Conservation (phyloP, 805 yeast species). For the Maudiozyma barnettii region DNA sequence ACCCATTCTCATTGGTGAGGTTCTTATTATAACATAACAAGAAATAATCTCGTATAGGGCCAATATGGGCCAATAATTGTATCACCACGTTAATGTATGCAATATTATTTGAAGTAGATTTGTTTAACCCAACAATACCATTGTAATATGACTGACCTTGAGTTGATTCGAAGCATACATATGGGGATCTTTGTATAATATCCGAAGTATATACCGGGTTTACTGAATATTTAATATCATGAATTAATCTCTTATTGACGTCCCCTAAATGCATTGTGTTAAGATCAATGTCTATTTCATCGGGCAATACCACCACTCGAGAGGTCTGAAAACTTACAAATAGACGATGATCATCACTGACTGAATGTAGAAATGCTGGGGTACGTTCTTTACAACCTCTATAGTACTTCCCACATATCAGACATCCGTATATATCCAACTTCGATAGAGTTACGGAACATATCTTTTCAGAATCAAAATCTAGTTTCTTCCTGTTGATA, state of each 20-base stretch:
- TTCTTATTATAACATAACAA: conserved; percentile 22
- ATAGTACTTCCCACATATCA: conserved; percentile 63
- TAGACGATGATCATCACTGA: conserved; percentile 56
- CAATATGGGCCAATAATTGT: conserved; percentile 46
- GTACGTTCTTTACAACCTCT: conserved; percentile 59
- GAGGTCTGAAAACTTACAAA: conserved; percentile 45
- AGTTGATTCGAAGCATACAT: conserved; percentile 34
- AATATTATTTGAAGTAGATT: conserved; percentile 33
- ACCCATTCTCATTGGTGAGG: conserved; percentile 1
- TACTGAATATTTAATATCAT: conserved; percentile 44
- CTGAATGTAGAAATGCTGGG: conserved; percentile 59
- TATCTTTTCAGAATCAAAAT: conserved; percentile 61
- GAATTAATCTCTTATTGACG: conserved; percentile 23
- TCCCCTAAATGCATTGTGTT: too few species aligned
- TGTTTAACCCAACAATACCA: conserved; percentile 60
- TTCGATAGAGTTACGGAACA: conserved; percentile 56
- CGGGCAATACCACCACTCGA: conserved; percentile 38
- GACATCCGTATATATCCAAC: conserved; percentile 59
- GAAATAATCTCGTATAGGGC: conserved; percentile 39
- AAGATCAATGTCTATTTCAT: conserved; percentile 28
- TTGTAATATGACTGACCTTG: conserved; percentile 40
- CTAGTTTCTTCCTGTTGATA: conserved; percentile 29
- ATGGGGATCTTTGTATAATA: conserved; percentile 30
- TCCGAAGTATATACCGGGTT: conserved; percentile 40
- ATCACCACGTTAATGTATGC: conserved; percentile 51